These are phyloP conservation scores for Linanthus parryae DNA, from an alignment of 148 eudicot species.

Conservation along the genomic window DNA sequence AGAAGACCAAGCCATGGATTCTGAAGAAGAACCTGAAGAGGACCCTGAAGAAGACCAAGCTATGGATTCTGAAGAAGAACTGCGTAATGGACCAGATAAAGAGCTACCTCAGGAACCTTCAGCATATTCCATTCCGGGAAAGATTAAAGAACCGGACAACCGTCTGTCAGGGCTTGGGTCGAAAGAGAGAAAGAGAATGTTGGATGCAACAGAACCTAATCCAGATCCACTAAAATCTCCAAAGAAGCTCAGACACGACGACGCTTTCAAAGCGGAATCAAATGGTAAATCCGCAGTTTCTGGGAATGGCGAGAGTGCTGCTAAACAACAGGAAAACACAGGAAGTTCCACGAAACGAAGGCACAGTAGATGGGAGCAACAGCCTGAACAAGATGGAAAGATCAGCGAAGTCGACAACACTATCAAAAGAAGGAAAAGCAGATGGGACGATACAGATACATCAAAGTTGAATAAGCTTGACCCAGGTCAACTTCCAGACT, in stretches of 20 bases:
- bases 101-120: constrained; percentile 7
- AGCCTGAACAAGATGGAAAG: constrained; percentile 15
- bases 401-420: background rate
- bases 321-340: no score
- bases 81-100: constrained; percentile 9
- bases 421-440: constrained; percentile 19
- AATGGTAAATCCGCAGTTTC: constrained; percentile 8
- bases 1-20: no score
- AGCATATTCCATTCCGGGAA: background rate
- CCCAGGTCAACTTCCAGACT: constrained; percentile 10
- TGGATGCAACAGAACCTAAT: no score
- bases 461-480: constrained; percentile 7
- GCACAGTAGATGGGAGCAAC: constrained; percentile 17
- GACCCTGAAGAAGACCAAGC: no score
- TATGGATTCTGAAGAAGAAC: no score
- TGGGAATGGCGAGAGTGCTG: constrained; percentile 4
- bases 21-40: constrained; percentile 11
- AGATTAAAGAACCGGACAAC: background rate
- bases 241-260: constrained; percentile 13
- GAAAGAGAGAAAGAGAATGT: no score
- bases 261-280: constrained; percentile 3
- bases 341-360: no score
- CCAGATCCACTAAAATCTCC: background rate
- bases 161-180: no score
- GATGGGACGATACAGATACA: constrained; percentile 18